Conservation (phyloP, 1,139 yeast genomes). For the Protomyces inouyei region DNA sequence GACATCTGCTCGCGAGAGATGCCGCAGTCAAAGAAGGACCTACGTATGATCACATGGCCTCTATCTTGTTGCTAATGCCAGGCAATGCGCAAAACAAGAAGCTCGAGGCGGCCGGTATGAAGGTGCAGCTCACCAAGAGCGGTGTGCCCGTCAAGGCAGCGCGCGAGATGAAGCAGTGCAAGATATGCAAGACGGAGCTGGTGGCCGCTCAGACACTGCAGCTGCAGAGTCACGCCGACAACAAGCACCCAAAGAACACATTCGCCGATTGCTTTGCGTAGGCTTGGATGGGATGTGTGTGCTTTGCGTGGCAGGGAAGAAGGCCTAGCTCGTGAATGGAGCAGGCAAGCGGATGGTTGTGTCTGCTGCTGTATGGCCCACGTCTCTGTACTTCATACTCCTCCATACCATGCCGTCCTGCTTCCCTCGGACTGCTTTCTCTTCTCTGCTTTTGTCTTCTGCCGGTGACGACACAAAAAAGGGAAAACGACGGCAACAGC, state of each 20-base stretch:
- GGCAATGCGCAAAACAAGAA: not conserved
- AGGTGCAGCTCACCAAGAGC: slow-evolving; percentile 14
- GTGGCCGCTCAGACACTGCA: slow-evolving; percentile 15
- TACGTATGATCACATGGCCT: slow-evolving; percentile 14
- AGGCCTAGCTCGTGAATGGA: too few species aligned
- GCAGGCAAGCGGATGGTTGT: too few species aligned
- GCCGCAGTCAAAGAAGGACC: slow-evolving; percentile 27
- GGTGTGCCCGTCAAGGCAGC: slow-evolving; percentile 26
- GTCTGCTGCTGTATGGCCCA: too few species aligned
- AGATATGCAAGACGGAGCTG: slow-evolving; percentile 16
- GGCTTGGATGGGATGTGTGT: not conserved
- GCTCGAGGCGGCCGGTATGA: slow-evolving; percentile 22
- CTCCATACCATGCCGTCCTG: too few species aligned
- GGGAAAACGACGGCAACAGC: too few species aligned
- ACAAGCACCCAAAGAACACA: slow-evolving; percentile 22
- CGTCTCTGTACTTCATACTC: too few species aligned
- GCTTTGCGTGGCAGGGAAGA: too few species aligned
- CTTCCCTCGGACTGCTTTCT: too few species aligned
- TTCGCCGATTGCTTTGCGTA: slow-evolving; percentile 9
- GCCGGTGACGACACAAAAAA: too few species aligned
- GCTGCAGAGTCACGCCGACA: slow-evolving; percentile 19
- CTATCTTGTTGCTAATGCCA: not conserved
- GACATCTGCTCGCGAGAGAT: not conserved
- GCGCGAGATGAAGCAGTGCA: slow-evolving; percentile 23
- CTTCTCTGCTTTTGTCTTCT: too few species aligned